Evolutionary conservation across 2,329 filamentous ascomycete genomes (phyloP), one percentile per base, ranked within the genome.

Genomic region (Akanthomyces muscarius): DNA sequence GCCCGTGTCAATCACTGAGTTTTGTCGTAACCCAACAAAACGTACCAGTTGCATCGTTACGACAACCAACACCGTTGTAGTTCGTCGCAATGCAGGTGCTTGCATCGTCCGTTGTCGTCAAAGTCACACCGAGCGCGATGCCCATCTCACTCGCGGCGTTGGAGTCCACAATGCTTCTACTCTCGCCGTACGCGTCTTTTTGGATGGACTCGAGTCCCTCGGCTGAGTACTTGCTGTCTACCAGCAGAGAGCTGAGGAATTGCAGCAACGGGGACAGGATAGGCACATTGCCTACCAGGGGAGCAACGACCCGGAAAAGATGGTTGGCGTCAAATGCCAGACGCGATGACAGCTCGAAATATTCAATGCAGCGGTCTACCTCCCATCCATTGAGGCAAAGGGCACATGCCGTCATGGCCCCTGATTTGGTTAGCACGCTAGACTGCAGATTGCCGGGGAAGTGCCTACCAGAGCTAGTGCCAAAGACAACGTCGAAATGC

Each of bases 71-170:
- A 14, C 62, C 56, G 48, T 68, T 68, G 48, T 66, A 68, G 53
- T 66, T 68, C 1, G 66, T 65, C 25, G 58, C 66, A 28, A 68
- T 51, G 36, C 53, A 51, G 14, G 65, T 64, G 25, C 61, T 63
- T n/a, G 63, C 61, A 28, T 65, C 62, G 33, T 51, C 10, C 10
- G 63, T 60, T 28, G 55, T 65, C 6, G 65, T 68, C 41, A 68
- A 38, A 28, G 63, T 65, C 11, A 68, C 55, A 48, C 63, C 63
- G 33, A 64, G 45, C 51, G 62, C 21, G 42, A 44, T 44, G n/a
- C 63, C 63, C 45, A 53, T 53, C 54, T 64, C 59, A 21, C 38
- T 59, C 53, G 59, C 63, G 28, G 47, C 38, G 36, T 30, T 45
- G 13, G 52, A 62, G 36, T 62, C 53, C 10, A 54, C 23, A 3